Base-by-base conservation (phyloP, 768 basidiomycete genomes). In the Pisolithus marmoratus region DNA sequence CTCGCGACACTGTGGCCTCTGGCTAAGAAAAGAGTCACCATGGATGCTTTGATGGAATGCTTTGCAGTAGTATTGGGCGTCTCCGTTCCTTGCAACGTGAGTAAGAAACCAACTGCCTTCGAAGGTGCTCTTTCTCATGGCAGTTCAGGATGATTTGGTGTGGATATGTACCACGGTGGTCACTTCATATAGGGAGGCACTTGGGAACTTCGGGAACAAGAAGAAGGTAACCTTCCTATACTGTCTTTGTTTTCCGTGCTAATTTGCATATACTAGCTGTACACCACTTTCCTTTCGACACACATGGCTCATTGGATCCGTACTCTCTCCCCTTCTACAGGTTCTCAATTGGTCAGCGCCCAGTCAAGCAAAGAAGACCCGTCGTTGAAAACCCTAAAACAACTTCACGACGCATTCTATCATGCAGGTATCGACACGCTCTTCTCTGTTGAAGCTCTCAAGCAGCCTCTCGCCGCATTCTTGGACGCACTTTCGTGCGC, bases 361-460 rank as follows among this genome's bases (percentile, higher is more conserved):
- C 31, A 22, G 9, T 41, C 50, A 29, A 43, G 49, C 67, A 41
- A 60, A 53, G 45, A 31, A 12, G 20, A 24, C 6, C 19, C n/a
- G 7, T 6, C 43, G 17, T 17, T 2, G 15, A 14, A 42, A 12
- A 38, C 40, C 14, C 45, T 27, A 14, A 61, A 54, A 45, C 52
- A 40, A 14, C 58, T 66, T 23, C 54, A 63, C 50, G 70, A 69
- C 20, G 57, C 37, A 17, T 58, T 85, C 26, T 81, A 81, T 61
- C 60, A 68, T 29, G 72, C 78, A 9, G 86, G 86, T 11, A 64
- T 73, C 8, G 84, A 87, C 38, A 80, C 79, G 2, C 58, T 89
- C 23, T 83, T 87, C 66, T 83, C 77, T 59, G 63, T 82, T 17
- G 87, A 90, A 14, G 70, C 77, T 15, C 70, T 90, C 17, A 83